Evolutionary conservation across 805 yeast species (phyloP).

Genomic region (Saccharomycopsis babjevae): DNA sequence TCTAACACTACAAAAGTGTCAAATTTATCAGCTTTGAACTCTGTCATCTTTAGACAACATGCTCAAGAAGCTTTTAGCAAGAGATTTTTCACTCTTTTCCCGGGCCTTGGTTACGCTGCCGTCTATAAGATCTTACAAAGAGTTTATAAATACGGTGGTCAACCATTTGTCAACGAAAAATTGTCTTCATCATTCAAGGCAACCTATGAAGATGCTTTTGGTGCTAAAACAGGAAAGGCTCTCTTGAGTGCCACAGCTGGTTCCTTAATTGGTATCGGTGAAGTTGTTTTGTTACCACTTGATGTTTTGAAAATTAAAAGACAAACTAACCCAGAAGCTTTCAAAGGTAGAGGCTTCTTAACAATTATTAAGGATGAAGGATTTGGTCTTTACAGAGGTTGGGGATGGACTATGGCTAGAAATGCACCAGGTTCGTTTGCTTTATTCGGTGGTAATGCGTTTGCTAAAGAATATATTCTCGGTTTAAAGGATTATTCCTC

Average conservation of each 20-base stretch:
- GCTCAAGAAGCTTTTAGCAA: constrained; percentile 61
- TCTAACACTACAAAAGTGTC: constrained; percentile 65
- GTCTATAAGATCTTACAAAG: constrained; percentile 93
- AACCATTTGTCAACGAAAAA: constrained; percentile 95
- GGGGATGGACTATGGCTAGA: constrained; percentile 99
- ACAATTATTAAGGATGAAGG: constrained; percentile 87
- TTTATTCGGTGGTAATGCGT: constrained; percentile 95
- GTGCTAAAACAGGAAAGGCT: constrained; percentile 96
- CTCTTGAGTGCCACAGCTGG: constrained; percentile 95
- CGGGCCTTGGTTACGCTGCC: constrained; percentile 98
- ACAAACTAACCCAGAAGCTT: constrained; percentile 99
- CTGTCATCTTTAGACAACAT: constrained; percentile 77
- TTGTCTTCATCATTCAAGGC: constrained; percentile 63
- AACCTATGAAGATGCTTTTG: constrained; percentile 66
- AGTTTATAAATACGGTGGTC: constrained; percentile 98
- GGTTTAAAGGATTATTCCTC: constrained; percentile 76
- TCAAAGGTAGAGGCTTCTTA: constrained; percentile 93
- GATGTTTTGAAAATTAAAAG: constrained; percentile 97
- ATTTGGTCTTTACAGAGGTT: constrained; percentile 86
- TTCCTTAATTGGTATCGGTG: constrained; percentile 94
- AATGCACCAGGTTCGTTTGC: constrained; percentile 99
- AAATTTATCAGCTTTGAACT: constrained; percentile 56
- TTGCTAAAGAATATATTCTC: constrained; percentile 92
- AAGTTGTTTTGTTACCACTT: constrained; percentile 86
- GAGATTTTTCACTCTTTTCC: constrained; percentile 78